These are phyloP conservation scores for Zygosaccharomyces kombuchaensis DNA, from an alignment of 805 yeast genomes.

Conservation along the genomic window DNA sequence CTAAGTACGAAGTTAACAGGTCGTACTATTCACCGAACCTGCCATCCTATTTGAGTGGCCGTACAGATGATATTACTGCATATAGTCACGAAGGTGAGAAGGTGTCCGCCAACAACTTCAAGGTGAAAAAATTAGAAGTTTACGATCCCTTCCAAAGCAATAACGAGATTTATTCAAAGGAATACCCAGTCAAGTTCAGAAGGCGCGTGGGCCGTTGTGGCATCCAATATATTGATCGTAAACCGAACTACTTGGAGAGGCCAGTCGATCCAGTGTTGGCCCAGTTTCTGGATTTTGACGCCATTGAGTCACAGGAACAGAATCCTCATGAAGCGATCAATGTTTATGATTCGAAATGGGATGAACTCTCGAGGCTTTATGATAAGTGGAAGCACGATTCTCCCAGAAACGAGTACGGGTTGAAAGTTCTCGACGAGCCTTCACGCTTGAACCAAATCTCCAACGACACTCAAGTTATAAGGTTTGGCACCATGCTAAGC, in stretches of 20 bases:
- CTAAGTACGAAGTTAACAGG: slow-evolving; percentile 60
- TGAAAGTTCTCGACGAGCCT: slow-evolving; percentile 71
- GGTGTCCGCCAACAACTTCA: slow-evolving; percentile 20
- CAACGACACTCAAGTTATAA: slow-evolving; percentile 79
- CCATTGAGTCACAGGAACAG: slow-evolving; percentile 26
- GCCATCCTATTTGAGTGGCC: slow-evolving; percentile 31
- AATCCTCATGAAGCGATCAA: slow-evolving; percentile 29
- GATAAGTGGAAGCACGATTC: slow-evolving; percentile 67
- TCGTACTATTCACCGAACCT: slow-evolving; percentile 43
- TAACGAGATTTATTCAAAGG: slow-evolving; percentile 35
- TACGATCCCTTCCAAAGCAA: slow-evolving; percentile 36
- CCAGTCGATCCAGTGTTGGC: slow-evolving; percentile 37
- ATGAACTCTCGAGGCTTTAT: slow-evolving; percentile 44
- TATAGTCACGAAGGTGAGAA: slow-evolving; percentile 33
- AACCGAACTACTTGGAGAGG: slow-evolving; percentile 41
- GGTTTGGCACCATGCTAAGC: slow-evolving; percentile 88
- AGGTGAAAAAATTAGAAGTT: slow-evolving; percentile 34
- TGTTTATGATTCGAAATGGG: slow-evolving; percentile 47
- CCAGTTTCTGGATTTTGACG: slow-evolving; percentile 42
- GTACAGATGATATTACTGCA: slow-evolving; percentile 21
- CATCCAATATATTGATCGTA: slow-evolving; percentile 69
- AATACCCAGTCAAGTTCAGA: slow-evolving; percentile 55
- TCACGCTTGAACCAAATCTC: slow-evolving; percentile 76
- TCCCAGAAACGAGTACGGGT: slow-evolving; percentile 44
- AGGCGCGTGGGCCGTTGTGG: slow-evolving; percentile 73